Conservation (phyloP, 2,329 filamentous ascomycete species). For the Geoglossum cookeanum region DNA sequence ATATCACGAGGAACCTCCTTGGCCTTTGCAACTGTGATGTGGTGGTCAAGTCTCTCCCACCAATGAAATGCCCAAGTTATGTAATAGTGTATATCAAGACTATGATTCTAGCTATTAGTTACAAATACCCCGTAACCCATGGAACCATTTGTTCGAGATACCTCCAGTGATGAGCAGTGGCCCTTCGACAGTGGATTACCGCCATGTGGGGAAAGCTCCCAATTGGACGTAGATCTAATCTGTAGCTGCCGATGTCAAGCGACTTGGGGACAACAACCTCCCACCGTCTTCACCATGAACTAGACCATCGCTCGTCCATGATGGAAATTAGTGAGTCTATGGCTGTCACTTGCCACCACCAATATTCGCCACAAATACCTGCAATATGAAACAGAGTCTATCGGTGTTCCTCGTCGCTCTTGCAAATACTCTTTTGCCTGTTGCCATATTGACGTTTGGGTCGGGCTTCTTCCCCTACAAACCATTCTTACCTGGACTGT, state of each 20-base stretch:
- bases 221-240: not conserved
- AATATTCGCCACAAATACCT: not conserved
- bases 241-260: not conserved
- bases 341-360: not conserved
- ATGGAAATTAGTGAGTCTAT: not conserved
- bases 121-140: no score
- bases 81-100: no score
- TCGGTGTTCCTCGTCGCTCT: constrained; percentile 1
- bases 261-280: not conserved
- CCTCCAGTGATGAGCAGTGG: no score
- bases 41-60: no score
- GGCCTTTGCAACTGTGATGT: no score
- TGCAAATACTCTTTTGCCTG: constrained; percentile 11
- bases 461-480: constrained; percentile 97
- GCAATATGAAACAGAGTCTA: not conserved
- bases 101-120: no score
- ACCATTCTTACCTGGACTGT: constrained; percentile 71
- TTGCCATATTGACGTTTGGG: constrained; percentile 50
- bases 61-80: no score
- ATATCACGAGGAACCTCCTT: no score
- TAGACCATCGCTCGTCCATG: not conserved
- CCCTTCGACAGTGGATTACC: no score
- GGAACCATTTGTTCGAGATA: no score
- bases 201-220: not conserved
- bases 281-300: not conserved